These are phyloP conservation scores for Xylaria polymorpha DNA, from an alignment of 2,329 filamentous ascomycete genomes.

Conservation along the genomic window DNA sequence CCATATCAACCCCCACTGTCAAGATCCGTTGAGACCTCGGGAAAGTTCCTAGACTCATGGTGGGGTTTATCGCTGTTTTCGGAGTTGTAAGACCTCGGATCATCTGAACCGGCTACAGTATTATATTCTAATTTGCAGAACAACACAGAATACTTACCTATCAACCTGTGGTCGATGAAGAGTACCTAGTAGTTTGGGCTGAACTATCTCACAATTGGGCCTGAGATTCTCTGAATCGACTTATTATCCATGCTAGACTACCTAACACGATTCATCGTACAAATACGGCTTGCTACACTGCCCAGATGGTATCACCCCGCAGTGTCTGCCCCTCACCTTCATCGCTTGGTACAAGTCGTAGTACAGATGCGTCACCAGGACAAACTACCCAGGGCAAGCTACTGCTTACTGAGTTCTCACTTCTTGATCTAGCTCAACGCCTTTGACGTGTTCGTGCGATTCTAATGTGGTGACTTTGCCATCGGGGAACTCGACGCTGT, in stretches of 20 bases:
- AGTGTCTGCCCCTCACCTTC: constrained; percentile 34
- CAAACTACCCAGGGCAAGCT: neutral
- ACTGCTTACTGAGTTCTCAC: constrained; percentile 75
- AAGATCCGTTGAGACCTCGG: neutral
- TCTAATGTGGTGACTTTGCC: constrained; percentile 75
- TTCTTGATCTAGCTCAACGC: constrained; percentile 77
- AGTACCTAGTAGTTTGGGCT: no score
- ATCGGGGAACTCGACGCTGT: constrained; percentile 77
- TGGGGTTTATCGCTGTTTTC: constrained; percentile 7
- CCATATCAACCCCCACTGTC: neutral
- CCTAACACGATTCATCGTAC: neutral
- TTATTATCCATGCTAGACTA: neutral
- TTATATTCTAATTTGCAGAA: neutral
- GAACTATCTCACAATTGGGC: no score
- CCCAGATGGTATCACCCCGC: constrained; percentile 25
- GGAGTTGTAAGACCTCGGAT: neutral
- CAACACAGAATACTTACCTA: neutral
- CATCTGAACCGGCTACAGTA: neutral
- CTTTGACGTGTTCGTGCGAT: constrained; percentile 75
- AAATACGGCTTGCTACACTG: neutral
- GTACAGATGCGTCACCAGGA: neutral
- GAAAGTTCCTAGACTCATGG: neutral
- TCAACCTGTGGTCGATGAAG: no score
- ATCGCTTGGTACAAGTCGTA: neutral
- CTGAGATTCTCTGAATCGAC: neutral